Evolutionary conservation across 352 stramenopile species (phyloP), one percentile per base, ranked within the genome.

Genomic region (Globisporangium middletonii): DNA sequence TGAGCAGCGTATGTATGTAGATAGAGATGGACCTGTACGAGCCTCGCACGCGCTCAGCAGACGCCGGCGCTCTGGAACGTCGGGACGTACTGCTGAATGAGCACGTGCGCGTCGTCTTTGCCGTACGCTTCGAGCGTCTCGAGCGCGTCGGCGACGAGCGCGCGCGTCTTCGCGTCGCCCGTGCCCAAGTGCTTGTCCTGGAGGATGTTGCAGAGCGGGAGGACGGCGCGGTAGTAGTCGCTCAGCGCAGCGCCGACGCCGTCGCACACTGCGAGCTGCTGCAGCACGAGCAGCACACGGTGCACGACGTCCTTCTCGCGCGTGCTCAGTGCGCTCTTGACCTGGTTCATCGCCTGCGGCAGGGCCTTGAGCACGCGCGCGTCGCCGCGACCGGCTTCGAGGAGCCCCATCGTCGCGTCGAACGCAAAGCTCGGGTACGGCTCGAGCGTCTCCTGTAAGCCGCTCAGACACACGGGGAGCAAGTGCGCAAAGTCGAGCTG

Each of bases 151-250:
- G 75, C 69, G 43, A 90, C 76, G 9, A 92, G 64, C 33, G 69
- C 69, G 57, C 69, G 79, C 0, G 80, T 92, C 35, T 47, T 59
- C 15, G 73, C 71, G 59, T 92, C 79, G 47, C 79, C 80, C 1
- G 76, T 90, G 54, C 79, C 80, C 37, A 91, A 55, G 53, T 88
- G 80, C 50, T 83, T 83, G 73, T 90, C 83, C 60, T 90, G 82
- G 16, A 91, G 53, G 28, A 93, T 83, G 64, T 90, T 93, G 65
- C 80, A 93, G 47, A 91, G 63, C n/a, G 83, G 83, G 42, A 93
- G 68, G 38, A 93, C 62, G 12, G 79, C 73, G 16, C 80, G 71
- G 57, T 93, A 91, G 60, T 91, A 81, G 59, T 89, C 79, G 1
- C 65, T 49, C 4, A 93, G 61, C 0, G 77, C 77, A 13, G 78